Conservation (phyloP, 2,329 filamentous ascomycete genomes). For the Ceratocystis diversiconidia region DNA sequence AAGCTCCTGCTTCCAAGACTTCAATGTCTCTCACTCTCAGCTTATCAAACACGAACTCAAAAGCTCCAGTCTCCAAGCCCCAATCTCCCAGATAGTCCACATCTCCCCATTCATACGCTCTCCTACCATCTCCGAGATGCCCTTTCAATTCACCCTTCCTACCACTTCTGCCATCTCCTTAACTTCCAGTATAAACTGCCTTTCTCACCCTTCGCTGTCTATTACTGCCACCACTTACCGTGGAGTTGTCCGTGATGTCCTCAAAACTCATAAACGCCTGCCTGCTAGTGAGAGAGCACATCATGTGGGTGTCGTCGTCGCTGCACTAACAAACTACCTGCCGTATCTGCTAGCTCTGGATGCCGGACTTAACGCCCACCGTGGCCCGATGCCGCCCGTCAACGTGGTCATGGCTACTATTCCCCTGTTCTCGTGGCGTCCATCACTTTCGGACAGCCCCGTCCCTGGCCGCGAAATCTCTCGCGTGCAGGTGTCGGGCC, state of each 20-base stretch:
- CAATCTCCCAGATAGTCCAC: background rate
- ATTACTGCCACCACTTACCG: conserved; percentile 70
- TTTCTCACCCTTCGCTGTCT: conserved; percentile 79
- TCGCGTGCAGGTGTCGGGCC: conserved; percentile 53
- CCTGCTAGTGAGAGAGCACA: conserved; percentile 53
- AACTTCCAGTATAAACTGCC: conserved; percentile 58
- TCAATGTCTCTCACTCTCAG: background rate
- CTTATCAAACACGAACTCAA: too few relatives aligned
- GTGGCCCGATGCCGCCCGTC: conserved; percentile 10
- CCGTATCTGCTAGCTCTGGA: conserved; percentile 72
- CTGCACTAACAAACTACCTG: conserved; percentile 60
- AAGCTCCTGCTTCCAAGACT: too few relatives aligned
- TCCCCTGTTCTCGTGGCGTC: conserved; percentile 68
- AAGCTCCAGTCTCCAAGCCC: background rate
- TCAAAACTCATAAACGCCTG: conserved; percentile 87
- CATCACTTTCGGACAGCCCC: conserved; percentile 54
- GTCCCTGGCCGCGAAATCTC: conserved; percentile 50
- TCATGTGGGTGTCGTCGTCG: conserved; percentile 55
- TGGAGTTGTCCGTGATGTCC: conserved; percentile 62
- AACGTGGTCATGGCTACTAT: conserved; percentile 20
- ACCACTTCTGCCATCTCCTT: conserved; percentile 83
- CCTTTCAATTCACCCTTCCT: conserved; percentile 74
- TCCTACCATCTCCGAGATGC: conserved; percentile 44
- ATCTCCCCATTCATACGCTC: background rate
- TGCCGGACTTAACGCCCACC: conserved; percentile 45